Evolutionary conservation across 1,139 yeast genomes (phyloP).

Genomic region (Debaryomyces robertsiae): DNA sequence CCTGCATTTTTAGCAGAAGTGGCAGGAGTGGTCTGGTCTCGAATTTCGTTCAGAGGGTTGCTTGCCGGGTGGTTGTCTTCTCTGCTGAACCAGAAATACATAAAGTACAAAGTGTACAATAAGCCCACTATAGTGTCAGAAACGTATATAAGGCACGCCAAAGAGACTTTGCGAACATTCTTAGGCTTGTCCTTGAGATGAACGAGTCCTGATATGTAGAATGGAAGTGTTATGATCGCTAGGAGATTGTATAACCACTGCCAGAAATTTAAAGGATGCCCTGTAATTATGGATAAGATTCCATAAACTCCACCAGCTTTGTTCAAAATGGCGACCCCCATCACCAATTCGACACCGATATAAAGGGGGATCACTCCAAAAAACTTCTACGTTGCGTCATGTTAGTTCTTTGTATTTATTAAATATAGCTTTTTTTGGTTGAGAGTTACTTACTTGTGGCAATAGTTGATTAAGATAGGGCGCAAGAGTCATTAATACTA

Average conservation of each 20-base stretch:
- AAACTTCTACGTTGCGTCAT: slow-evolving; percentile 42
- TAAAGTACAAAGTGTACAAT: slow-evolving; percentile 73
- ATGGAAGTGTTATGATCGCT: slow-evolving; percentile 65
- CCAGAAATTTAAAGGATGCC: slow-evolving; percentile 79
- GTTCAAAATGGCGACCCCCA: slow-evolving; percentile 80
- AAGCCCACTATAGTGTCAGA: slow-evolving; percentile 69
- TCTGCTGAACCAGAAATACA: slow-evolving; percentile 70
- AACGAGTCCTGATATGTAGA: slow-evolving; percentile 63
- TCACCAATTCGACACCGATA: slow-evolving; percentile 81
- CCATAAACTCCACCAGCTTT: slow-evolving; percentile 92
- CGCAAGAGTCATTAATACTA: slow-evolving; percentile 17
- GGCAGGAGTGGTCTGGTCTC: background rate
- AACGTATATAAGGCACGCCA: slow-evolving; percentile 63
- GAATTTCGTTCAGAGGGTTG: slow-evolving; percentile 6
- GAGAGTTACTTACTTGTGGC: slow-evolving; percentile 28
- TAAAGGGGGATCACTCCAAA: slow-evolving; percentile 71
- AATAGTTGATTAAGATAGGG: slow-evolving; percentile 21
- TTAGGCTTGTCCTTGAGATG: slow-evolving; percentile 35
- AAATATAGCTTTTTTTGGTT: slow-evolving; percentile 7
- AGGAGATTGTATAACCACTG: slow-evolving; percentile 82
- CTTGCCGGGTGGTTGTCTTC: slow-evolving; percentile 32
- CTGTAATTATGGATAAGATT: slow-evolving; percentile 79
- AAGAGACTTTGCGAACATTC: slow-evolving; percentile 51
- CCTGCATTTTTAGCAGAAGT: background rate
- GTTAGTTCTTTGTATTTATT: slow-evolving; percentile 8